Percentiles rank a stretch among this genome's conserved stretches.
phyloP scores from a whole-genome alignment of 805 yeast species.

The Yarrowia sp. region DNA sequence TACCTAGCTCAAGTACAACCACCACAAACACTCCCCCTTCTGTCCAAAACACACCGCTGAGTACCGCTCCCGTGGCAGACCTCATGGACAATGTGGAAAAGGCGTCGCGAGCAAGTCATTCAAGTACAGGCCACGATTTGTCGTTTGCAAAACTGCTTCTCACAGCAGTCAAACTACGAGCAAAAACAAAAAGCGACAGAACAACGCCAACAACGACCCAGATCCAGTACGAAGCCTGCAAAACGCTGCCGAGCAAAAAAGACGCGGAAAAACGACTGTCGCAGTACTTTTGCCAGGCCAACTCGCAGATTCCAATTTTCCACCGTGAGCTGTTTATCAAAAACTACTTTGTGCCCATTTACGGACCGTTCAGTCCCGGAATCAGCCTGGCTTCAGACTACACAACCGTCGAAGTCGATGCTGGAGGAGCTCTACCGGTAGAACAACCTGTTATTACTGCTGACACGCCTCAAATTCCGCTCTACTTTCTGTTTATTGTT shows the following conservation, averaged over 20 bases:
- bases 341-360: constrained; percentile 69
- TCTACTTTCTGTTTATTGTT: constrained; percentile 66
- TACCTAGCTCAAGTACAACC: not conserved
- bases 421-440: not conserved
- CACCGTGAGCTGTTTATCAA: constrained; percentile 75
- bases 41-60: no score
- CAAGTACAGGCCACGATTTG: constrained; percentile 38
- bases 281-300: constrained; percentile 71
- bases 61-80: not conserved
- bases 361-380: constrained; percentile 59
- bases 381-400: constrained; percentile 47
- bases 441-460: constrained; percentile 2
- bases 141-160: constrained; percentile 74
- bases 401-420: constrained; percentile 26
- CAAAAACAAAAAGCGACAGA: constrained; percentile 25
- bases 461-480: not conserved
- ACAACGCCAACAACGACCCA: not conserved
- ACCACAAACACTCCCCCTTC: not conserved
- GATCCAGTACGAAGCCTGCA: not conserved
- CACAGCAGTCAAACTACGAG: constrained; percentile 61
- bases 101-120: constrained; percentile 28
- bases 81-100: constrained; percentile 32
- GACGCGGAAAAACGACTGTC: constrained; percentile 65
- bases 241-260: constrained; percentile 63
- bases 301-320: constrained; percentile 77